These are phyloP conservation scores for Ceratocystis alfenasii DNA, from an alignment of 2,329 filamentous ascomycete genomes.

Conservation along the genomic window DNA sequence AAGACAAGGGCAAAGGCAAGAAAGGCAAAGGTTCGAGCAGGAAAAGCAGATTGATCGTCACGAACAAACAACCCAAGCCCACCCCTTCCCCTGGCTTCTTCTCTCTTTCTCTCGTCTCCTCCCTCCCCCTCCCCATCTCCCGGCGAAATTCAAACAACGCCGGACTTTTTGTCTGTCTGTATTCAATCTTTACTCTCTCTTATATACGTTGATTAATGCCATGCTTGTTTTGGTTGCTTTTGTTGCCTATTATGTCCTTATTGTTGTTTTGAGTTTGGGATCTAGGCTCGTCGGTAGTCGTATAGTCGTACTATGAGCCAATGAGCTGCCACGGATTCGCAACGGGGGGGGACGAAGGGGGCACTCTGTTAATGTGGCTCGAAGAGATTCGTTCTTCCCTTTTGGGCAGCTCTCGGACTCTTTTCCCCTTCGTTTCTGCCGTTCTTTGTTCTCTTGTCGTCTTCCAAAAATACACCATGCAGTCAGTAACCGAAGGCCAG, in stretches of 20 bases:
- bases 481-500: background rate
- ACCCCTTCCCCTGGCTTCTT: conserved; percentile 2
- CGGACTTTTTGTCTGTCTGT: background rate
- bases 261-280: background rate
- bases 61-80: background rate
- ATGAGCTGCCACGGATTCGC: background rate
- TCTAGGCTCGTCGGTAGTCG: background rate
- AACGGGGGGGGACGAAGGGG: background rate
- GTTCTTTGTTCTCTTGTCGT: no score
- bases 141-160: background rate
- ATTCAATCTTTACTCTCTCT: background rate
- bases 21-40: background rate
- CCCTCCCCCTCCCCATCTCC: background rate
- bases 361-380: no score
- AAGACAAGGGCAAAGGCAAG: background rate
- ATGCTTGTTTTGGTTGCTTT: background rate
- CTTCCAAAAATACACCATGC: background rate
- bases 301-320: background rate
- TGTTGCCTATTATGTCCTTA: background rate
- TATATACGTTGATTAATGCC: background rate
- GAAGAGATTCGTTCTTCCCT: background rate
- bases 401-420: background rate
- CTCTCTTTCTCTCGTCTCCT: background rate
- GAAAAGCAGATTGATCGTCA: background rate
- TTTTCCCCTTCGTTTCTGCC: no score